Base-by-base conservation (phyloP, 164 flowering plant genomes). In the Sextonia rubra region DNA sequence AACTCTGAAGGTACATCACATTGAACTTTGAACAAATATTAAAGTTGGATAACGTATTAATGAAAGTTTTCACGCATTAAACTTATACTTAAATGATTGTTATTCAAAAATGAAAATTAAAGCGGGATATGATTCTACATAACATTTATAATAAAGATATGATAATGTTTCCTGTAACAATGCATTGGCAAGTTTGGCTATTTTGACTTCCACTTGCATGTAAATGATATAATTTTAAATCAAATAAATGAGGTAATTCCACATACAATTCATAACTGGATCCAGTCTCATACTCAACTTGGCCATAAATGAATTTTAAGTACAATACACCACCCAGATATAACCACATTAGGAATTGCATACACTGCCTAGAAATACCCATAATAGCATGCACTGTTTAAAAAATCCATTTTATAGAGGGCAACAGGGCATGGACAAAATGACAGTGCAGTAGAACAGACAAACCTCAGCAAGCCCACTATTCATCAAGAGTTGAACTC, bases 391-490 rank as follows among this genome's bases (percentile, higher is more conserved):
- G 44, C 58, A 52, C 17, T 20, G 6, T 52, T 52, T 2, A 52
- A 0, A 18, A 52, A 15, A 20, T 2, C 58, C 58, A 52, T 52
- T 15, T 15, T 52, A 52, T 52, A 52, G n/a, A 15, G 58, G 14
- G 12, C 12, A 47, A 7, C 49, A 47, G 11, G 12, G n/a, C 58
- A 18, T 52, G 17, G 18, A 52, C 17, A 52, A 52, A 18, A 52
- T 52, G 58, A 20, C 58, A 52, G 20, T 3, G 14, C 20, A 29
- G 27, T 44, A 25, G 52, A 68, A 60, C 22, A 37, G 68, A 81
- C 83, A 71, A 75, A 95, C 99, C 99, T 96, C 93, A 62, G 93
- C 98, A 71, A 96, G 95, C 68, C 98, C 97, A 74, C 97, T 93
- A 49, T 87, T 65, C 60, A 96, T 75, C 73, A 96, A 77, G 77